Evolutionary conservation across 805 yeast species (phyloP).

Genomic region (Sugiyamaella smithiae): DNA sequence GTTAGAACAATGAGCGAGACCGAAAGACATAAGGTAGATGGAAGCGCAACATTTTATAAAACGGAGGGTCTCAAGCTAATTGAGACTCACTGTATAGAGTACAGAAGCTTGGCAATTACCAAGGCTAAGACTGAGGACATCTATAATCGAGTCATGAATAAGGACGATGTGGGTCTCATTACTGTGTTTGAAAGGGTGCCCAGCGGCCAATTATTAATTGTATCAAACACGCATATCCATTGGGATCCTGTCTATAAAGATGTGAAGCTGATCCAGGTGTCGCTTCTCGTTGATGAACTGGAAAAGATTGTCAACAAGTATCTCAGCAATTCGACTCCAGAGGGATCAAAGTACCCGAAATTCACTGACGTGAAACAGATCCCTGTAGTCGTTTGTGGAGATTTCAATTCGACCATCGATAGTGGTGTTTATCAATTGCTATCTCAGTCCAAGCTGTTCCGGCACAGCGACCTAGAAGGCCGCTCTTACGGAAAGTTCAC

Average conservation of each 20-base stretch:
- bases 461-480: conserved; percentile 78
- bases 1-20: conserved; percentile 79
- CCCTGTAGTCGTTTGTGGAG: conserved; percentile 90
- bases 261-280: conserved; percentile 94
- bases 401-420: conserved; percentile 81
- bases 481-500: conserved; percentile 89
- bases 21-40: conserved; percentile 90
- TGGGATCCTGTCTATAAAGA: conserved; percentile 98
- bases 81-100: conserved; percentile 75
- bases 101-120: conserved; percentile 48
- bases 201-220: conserved; percentile 67
- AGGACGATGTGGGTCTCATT: conserved; percentile 87
- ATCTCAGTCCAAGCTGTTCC: conserved; percentile 73
- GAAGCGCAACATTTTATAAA: conserved; percentile 93
- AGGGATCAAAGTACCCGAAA: conserved; percentile 35
- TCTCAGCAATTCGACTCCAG: conserved; percentile 29
- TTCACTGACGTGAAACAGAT: conserved; percentile 49
- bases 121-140: conserved; percentile 86
- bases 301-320: conserved; percentile 59
- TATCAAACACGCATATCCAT: conserved; percentile 91
- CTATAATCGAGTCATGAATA: conserved; percentile 92
- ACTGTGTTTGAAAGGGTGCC: conserved; percentile 68
- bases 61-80: conserved; percentile 63
- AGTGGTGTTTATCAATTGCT: conserved; percentile 92
- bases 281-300: conserved; percentile 83